Evolutionary conservation across 2,329 filamentous ascomycete species (phyloP).

Genomic region (Parastagonospora nodorum): DNA sequence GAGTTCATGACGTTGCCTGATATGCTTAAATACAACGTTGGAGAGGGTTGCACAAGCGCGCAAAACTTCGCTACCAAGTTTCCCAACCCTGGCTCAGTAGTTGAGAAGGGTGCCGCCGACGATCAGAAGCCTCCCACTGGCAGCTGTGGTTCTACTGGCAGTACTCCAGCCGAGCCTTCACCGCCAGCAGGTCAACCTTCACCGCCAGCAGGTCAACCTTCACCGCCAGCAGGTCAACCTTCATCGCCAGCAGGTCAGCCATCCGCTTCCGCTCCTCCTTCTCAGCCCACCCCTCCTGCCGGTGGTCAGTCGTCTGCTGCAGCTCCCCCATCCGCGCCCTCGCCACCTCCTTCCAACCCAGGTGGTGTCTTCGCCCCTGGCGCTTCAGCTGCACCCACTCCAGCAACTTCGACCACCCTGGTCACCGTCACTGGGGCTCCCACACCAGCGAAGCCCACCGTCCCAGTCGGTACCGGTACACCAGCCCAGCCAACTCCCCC

Average conservation of each 20-base stretch:
- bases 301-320: conserved; percentile 3
- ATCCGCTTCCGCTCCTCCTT: conserved; percentile 3
- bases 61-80: conserved; percentile 58
- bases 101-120: conserved; percentile 49
- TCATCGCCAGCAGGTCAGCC: conserved; percentile 3
- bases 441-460: conserved; percentile 15
- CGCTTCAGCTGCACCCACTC: conserved; percentile 25
- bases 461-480: conserved; percentile 14
- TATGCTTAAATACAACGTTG: conserved; percentile 75
- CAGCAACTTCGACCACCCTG: conserved; percentile 36
- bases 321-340: conserved; percentile 5
- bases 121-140: conserved; percentile 26
- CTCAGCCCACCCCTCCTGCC: background rate
- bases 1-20: conserved; percentile 69
- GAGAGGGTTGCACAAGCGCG: conserved; percentile 57
- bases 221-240: conserved; percentile 4
- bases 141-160: conserved; percentile 26
- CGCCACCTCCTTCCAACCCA: conserved; percentile 20
- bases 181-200: too few species aligned
- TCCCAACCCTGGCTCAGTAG: conserved; percentile 48
- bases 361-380: conserved; percentile 42
- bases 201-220: conserved; percentile 13
- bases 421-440: conserved; percentile 32
- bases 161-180: too few species aligned
- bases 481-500: conserved; percentile 10